Percentiles rank a stretch among this genome's conserved stretches.
Conservation (phyloP, 2,329 filamentous ascomycete species). For the Ophiosphaerella herpotricha region DNA sequence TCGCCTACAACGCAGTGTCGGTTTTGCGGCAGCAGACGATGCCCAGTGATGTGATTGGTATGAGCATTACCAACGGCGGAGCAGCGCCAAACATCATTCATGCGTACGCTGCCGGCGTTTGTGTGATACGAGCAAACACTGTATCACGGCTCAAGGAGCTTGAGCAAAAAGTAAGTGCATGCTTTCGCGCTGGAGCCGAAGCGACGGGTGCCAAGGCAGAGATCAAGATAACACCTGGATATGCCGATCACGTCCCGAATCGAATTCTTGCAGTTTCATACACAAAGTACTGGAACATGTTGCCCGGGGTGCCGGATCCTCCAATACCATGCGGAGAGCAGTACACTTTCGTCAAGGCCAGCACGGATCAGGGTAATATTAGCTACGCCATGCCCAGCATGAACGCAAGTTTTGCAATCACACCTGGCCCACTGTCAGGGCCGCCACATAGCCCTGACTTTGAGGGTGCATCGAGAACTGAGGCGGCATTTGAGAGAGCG, state of each 20-base stretch:
- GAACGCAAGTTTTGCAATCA: slow-evolving; percentile 56
- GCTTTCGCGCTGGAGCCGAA: slow-evolving; percentile 55
- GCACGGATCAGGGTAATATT: slow-evolving; percentile 64
- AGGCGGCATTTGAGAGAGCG: slow-evolving; percentile 41
- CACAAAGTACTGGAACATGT: slow-evolving; percentile 30
- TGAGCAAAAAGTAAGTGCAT: slow-evolving; percentile 41
- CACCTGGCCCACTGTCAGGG: slow-evolving; percentile 38
- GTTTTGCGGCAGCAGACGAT: slow-evolving; percentile 48
- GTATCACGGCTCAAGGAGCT: slow-evolving; percentile 36
- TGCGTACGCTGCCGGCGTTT: slow-evolving; percentile 44
- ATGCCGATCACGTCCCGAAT: slow-evolving; percentile 63
- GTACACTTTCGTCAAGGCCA: slow-evolving; percentile 50
- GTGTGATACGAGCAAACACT: slow-evolving; percentile 43
- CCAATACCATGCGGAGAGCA: slow-evolving; percentile 15
- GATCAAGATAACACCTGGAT: slow-evolving; percentile 51
- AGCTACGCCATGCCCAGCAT: slow-evolving; percentile 63
- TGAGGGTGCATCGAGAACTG: slow-evolving; percentile 42
- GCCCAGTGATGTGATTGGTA: slow-evolving; percentile 47
- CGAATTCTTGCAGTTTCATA: slow-evolving; percentile 50
- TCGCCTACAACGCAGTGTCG: slow-evolving; percentile 39
- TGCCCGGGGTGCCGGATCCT: slow-evolving; percentile 19
- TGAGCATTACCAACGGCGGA: slow-evolving; percentile 36
- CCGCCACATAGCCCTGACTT: slow-evolving; percentile 50
- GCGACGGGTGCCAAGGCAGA: slow-evolving; percentile 57
- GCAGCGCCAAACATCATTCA: slow-evolving; percentile 47